Evolutionary conservation across 768 basidiomycete species (phyloP).

Genomic region (Collybia sp.): DNA sequence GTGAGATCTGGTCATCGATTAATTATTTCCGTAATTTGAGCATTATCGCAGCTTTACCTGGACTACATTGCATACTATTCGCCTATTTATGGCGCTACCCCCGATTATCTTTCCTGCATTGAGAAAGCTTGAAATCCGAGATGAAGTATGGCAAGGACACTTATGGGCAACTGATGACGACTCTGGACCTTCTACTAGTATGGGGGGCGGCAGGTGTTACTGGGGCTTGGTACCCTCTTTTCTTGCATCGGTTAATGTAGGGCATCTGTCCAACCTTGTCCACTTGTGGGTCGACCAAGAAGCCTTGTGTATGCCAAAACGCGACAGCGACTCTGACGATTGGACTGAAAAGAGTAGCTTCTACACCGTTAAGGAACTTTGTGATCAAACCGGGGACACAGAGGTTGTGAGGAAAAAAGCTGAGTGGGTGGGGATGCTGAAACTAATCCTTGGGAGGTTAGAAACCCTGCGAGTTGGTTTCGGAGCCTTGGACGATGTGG

Average conservation of each 20-base stretch:
- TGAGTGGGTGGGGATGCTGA: constrained; percentile 7
- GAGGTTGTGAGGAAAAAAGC: constrained; percentile 2
- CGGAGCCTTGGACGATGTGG: constrained; percentile 5
- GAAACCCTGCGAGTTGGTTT: constrained; percentile 13
- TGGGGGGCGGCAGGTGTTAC: constrained; percentile 6
- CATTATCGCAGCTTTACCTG: constrained; percentile 4
- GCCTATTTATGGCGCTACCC: constrained; percentile 7
- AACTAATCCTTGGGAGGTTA: constrained; percentile 4
- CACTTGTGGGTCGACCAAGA: constrained; percentile 16
- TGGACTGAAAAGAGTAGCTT: background rate
- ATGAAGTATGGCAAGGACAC: constrained; percentile 3
- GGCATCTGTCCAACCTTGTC: constrained; percentile 6
- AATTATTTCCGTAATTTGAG: background rate
- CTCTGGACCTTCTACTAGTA: background rate
- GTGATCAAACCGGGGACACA: constrained; percentile 1
- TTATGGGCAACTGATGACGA: constrained; percentile 5
- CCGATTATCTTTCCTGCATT: constrained; percentile 6
- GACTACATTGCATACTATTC: constrained; percentile 3
- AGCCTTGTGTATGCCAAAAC: constrained; percentile 7
- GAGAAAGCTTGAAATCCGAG: constrained; percentile 11
- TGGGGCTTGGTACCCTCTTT: constrained; percentile 13
- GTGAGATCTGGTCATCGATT: background rate
- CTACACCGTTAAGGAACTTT: constrained; percentile 9
- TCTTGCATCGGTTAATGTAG: constrained; percentile 5
- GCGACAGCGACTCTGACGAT: background rate